Percentiles rank a stretch among this genome's conserved stretches.
Conservation (phyloP, 1,139 yeast species). For the Yamadazyma triangularis region DNA sequence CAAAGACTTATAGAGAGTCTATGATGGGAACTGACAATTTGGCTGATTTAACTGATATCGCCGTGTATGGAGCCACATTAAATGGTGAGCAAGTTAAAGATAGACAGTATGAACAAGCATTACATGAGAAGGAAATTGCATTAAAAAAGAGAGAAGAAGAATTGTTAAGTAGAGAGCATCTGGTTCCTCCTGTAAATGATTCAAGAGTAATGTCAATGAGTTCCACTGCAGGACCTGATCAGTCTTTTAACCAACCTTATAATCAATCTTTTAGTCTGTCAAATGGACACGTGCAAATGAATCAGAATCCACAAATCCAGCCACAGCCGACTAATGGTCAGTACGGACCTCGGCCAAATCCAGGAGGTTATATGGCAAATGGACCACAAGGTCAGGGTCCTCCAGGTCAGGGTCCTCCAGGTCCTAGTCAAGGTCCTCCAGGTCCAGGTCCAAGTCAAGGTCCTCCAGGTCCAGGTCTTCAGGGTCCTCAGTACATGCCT, state of each 20-base stretch:
- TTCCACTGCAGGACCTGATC: constrained; percentile 8
- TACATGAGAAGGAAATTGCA: constrained; percentile 33
- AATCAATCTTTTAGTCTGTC: constrained; percentile 2
- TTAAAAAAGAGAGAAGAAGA: constrained; percentile 43
- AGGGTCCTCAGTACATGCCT: too few relatives aligned
- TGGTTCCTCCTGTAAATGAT: not conserved
- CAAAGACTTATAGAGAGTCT: constrained; percentile 8
- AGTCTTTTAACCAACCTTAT: constrained; percentile 3
- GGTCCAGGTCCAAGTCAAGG: too few relatives aligned
- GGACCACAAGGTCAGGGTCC: constrained; percentile 1
- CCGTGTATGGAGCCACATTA: constrained; percentile 34
- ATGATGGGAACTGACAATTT: constrained; percentile 23
- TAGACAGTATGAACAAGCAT: constrained; percentile 2
- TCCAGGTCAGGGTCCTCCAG: constrained; percentile 6
- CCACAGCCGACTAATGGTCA: not conserved
- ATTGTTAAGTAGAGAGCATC: constrained; percentile 34
- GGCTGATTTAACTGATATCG: constrained; percentile 43
- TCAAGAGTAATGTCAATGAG: constrained; percentile 2
- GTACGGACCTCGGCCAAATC: not conserved
- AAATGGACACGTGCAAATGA: constrained; percentile 2
- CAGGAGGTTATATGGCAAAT: not conserved
- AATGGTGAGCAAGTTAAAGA: constrained; percentile 19
- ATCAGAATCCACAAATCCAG: too few relatives aligned
- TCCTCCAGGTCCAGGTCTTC: too few relatives aligned
- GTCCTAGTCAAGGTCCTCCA: constrained; percentile 9